These are phyloP conservation scores for Middelhovenomyces tepae DNA, from an alignment of 805 yeast genomes.

Conservation along the genomic window DNA sequence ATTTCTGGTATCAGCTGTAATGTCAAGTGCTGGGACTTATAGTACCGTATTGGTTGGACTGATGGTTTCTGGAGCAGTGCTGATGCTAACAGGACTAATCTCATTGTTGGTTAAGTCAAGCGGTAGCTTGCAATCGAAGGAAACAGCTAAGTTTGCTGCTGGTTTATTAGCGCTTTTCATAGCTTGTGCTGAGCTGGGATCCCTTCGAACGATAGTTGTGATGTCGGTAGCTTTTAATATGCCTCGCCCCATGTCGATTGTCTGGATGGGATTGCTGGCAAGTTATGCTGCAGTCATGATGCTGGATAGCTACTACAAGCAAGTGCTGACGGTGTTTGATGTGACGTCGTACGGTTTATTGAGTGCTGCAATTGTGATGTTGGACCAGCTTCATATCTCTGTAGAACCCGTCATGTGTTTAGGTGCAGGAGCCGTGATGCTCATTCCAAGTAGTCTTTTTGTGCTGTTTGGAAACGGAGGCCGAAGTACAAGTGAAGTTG, in stretches of 20 bases:
- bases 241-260: constrained; percentile 8
- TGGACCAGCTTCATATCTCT: constrained; percentile 3
- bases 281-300: constrained; percentile 10
- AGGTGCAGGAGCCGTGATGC: constrained; percentile 9
- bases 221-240: constrained; percentile 15
- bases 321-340: constrained; percentile 4
- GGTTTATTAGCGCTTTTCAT: constrained; percentile 15
- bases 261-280: constrained; percentile 8
- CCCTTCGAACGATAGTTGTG: constrained; percentile 15
- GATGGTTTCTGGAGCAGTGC: constrained; percentile 18
- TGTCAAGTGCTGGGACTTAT: too few species aligned
- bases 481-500: too few species aligned
- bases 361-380: constrained; percentile 9
- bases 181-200: constrained; percentile 17
- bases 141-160: constrained; percentile 9
- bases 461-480: constrained; percentile 6
- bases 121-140: constrained; percentile 2
- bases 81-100: constrained; percentile 17
- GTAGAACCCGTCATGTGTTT: constrained; percentile 9
- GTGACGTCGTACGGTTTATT: constrained; percentile 14
- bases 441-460: constrained; percentile 13
- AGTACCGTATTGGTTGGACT: constrained; percentile 9
- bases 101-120: constrained; percentile 12
- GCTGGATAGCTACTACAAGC: constrained; percentile 7
- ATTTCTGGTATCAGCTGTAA: constrained; percentile 11